Conservation (phyloP, 768 basidiomycete species). For the Coprinopsis sp. region DNA sequence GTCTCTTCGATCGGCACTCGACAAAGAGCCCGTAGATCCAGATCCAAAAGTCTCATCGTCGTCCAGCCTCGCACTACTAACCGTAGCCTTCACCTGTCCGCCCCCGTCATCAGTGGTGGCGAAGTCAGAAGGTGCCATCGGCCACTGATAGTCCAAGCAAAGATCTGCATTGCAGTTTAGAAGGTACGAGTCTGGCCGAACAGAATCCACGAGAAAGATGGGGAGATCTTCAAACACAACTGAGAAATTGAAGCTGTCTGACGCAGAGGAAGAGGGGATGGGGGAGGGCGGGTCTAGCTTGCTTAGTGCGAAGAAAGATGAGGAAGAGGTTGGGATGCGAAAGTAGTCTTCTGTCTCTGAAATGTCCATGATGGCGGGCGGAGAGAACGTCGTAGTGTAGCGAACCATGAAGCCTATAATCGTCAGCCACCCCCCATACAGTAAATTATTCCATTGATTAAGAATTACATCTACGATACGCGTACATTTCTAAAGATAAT, state of each 20-base stretch:
- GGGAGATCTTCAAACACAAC: constrained; percentile 8
- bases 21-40: no score
- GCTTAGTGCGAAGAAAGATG: constrained; percentile 6
- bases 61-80: no score
- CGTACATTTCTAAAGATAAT: no score
- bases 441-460: no score
- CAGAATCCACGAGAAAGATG: constrained; percentile 9
- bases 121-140: no score
- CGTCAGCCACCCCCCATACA: no score
- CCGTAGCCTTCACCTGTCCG: no score
- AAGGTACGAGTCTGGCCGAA: constrained; percentile 2
- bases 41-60: no score
- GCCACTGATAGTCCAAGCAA: background rate
- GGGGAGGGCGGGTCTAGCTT: constrained; percentile 6
- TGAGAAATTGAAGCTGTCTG: constrained; percentile 5
- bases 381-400: background rate
- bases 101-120: no score
- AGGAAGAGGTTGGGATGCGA: constrained; percentile 5
- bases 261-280: constrained; percentile 4
- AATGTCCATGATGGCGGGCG: background rate
- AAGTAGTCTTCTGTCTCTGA: constrained; percentile 1
- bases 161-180: background rate
- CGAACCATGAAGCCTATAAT: no score
- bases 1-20: background rate
- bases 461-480: no score